Conservation (phyloP, 2,329 filamentous ascomycete species). For the Geosmithia putterillii region DNA sequence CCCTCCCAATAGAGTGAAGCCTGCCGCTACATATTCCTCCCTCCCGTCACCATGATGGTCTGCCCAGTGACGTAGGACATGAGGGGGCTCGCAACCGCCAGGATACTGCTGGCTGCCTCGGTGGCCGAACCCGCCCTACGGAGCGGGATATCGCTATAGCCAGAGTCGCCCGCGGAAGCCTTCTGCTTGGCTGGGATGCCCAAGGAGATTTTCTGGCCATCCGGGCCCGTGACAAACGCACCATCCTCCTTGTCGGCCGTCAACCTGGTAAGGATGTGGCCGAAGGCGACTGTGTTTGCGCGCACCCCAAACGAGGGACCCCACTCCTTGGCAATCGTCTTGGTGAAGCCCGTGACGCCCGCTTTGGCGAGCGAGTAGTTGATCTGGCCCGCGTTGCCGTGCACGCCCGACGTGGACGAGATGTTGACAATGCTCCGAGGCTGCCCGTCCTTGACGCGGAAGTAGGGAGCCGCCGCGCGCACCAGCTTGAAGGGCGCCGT, state of each 20-base stretch:
- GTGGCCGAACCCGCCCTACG: constrained; percentile 64
- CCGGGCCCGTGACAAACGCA: constrained; percentile 63
- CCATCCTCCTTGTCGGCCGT: constrained; percentile 79
- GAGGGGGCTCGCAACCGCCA: constrained; percentile 70
- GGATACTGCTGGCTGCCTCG: constrained; percentile 66
- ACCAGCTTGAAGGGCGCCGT: constrained; percentile 80
- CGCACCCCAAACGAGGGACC: constrained; percentile 72
- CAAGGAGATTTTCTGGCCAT: constrained; percentile 61
- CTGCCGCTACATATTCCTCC: constrained; percentile 42
- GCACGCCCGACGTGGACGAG: constrained; percentile 65
- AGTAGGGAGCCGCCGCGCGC: constrained; percentile 70
- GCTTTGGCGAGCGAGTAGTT: constrained; percentile 84
- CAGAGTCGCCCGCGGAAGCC: constrained; percentile 17
- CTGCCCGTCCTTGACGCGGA: constrained; percentile 75
- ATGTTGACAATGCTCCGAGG: constrained; percentile 74
- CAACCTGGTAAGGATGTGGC: constrained; percentile 66
- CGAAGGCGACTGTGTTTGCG: constrained; percentile 75
- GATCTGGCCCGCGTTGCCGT: constrained; percentile 83
- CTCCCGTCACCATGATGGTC: constrained; percentile 77
- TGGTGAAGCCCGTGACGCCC: constrained; percentile 70
- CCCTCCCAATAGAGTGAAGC: constrained; percentile 4
- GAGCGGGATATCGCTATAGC: constrained; percentile 62
- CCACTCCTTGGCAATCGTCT: constrained; percentile 90
- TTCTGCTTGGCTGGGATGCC: constrained; percentile 57
- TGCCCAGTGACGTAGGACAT: constrained; percentile 80